A percentile compares a stretch with the other conserved stretches of the same genome.
These are phyloP conservation scores for Phytophthora palmivora DNA, from an alignment of 352 stramenopile species.

Conservation along the genomic window DNA sequence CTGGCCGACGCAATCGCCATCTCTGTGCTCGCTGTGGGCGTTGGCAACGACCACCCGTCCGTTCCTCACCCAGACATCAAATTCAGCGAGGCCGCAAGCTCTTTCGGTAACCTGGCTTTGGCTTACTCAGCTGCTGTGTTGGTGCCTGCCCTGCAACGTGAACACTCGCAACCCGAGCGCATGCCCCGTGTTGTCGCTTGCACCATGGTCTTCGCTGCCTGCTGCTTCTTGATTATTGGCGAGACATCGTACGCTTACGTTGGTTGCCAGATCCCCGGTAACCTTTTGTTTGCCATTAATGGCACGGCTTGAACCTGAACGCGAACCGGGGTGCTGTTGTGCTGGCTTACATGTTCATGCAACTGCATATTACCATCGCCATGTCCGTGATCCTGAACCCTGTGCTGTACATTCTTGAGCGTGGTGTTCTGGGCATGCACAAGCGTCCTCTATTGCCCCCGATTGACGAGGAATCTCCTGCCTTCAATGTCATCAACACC, in stretches of 20 bases:
- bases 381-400: constrained; percentile 68
- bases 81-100: constrained; percentile 56
- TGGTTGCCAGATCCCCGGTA: constrained; percentile 70
- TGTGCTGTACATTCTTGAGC: constrained; percentile 66
- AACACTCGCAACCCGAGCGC: constrained; percentile 65
- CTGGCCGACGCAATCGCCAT: constrained; percentile 62
- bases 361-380: constrained; percentile 69
- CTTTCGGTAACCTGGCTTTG: constrained; percentile 68
- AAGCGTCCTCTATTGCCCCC: constrained; percentile 37
- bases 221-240: constrained; percentile 63
- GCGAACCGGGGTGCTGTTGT: constrained; percentile 57
- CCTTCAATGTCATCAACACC: constrained; percentile 34
- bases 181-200: constrained; percentile 62
- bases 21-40: constrained; percentile 46
- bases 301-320: constrained; percentile 51
- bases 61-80: constrained; percentile 47
- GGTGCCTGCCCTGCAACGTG: constrained; percentile 62
- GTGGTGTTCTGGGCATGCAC: constrained; percentile 64
- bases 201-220: constrained; percentile 55
- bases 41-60: constrained; percentile 46
- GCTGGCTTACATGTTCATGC: constrained; percentile 69
- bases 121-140: constrained; percentile 65
- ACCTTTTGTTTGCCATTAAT: constrained; percentile 67
- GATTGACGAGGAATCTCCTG: constrained; percentile 41
- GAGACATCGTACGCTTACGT: constrained; percentile 48